These are phyloP conservation scores for Fraxinus americana DNA, from an alignment of 257 asterid species.

Conservation along the genomic window DNA sequence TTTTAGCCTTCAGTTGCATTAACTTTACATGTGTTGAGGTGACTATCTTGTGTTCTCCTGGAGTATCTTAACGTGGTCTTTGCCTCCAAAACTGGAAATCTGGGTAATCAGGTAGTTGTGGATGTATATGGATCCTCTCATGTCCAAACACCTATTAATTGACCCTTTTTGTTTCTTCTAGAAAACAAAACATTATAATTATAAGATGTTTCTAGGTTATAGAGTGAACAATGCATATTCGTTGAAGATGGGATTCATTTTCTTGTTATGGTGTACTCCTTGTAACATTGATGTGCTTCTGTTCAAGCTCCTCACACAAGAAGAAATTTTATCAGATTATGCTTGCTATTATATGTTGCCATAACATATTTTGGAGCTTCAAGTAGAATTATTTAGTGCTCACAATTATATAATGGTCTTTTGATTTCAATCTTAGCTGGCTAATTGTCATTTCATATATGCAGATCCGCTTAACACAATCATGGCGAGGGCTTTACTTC, in stretches of 20 bases:
- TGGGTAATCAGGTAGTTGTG: background rate
- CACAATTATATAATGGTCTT: background rate
- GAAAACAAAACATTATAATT: background rate
- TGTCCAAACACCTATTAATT: background rate
- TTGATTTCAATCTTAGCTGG: background rate
- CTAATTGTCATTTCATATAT: slow-evolving; percentile 6
- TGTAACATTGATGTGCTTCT: background rate
- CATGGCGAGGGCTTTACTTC: slow-evolving; percentile 45
- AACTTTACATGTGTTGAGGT: background rate
- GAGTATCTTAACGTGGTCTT: background rate
- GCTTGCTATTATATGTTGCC: background rate
- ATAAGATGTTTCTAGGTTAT: background rate
- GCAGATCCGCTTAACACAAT: slow-evolving; percentile 29
- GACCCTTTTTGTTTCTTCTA: background rate
- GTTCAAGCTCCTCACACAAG: background rate
- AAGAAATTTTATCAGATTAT: background rate
- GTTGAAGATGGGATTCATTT: background rate
- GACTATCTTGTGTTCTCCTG: background rate
- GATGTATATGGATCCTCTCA: background rate
- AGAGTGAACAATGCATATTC: background rate
- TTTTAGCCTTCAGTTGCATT: background rate
- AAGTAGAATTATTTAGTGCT: background rate
- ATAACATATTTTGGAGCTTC: background rate
- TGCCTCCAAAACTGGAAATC: slow-evolving; percentile 7
- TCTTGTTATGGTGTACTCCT: background rate